Percentiles rank a stretch among this genome's conserved stretches.
phyloP scores from a whole-genome alignment of 2,329 filamentous ascomycete genomes.

The Exophiala sp. region DNA sequence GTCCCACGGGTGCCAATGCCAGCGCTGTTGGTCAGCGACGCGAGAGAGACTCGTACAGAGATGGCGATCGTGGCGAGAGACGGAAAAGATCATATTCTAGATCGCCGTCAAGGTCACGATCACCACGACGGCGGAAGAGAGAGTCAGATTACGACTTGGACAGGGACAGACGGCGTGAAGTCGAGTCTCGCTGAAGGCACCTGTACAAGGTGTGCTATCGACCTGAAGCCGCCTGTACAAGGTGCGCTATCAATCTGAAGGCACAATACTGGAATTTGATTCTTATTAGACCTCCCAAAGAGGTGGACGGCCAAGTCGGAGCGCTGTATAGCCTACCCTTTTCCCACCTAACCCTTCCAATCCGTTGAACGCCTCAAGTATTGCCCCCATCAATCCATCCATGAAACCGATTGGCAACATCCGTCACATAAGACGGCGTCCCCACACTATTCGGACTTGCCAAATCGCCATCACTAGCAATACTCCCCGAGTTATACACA shows the following conservation, averaged over 20 bases:
- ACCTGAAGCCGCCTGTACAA: too few species aligned
- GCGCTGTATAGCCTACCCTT: too few species aligned
- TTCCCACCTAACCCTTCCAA: too few species aligned
- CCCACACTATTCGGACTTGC: background rate
- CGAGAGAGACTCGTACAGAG: constrained; percentile 35
- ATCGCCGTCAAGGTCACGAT: constrained; percentile 18
- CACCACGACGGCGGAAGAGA: constrained; percentile 12
- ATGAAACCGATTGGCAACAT: too few species aligned
- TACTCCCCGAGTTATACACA: background rate
- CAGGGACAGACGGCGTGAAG: background rate
- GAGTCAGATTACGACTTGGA: constrained; percentile 33
- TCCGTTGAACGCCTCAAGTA: too few species aligned
- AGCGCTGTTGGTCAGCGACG: constrained; percentile 39
- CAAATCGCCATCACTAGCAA: background rate
- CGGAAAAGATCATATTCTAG: constrained; percentile 30
- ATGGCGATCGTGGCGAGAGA: constrained; percentile 32
- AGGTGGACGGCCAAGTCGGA: too few species aligned
- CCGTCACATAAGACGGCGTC: background rate
- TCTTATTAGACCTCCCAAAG: too few species aligned
- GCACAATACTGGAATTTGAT: background rate
- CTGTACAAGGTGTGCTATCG: too few species aligned
- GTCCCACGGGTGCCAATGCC: constrained; percentile 46
- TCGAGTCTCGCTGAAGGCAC: too few species aligned
- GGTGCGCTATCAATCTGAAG: too few species aligned
- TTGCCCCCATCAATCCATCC: too few species aligned